Evolutionary conservation across 2,329 filamentous ascomycete species (phyloP), one percentile per base, ranked within the genome.

Genomic region (Elsinoe batatas): DNA sequence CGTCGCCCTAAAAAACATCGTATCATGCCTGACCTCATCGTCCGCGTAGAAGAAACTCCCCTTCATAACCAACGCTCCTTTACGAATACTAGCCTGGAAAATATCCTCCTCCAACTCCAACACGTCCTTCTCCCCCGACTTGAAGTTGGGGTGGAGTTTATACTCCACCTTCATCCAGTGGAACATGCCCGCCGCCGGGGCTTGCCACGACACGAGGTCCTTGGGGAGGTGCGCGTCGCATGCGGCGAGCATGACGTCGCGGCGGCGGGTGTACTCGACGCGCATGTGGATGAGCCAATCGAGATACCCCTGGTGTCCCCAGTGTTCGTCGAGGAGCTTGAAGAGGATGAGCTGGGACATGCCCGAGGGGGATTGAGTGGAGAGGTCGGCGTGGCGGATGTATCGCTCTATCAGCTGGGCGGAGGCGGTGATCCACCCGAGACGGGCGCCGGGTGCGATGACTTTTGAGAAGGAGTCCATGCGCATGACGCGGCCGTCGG

Each of bases 401-500:
- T 88, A 95, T 37, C 87, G 80, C 69, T 95, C 87, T 57, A 94
- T 74, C 57, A 98, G 78, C 72, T 96, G 86, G 64, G 85, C 85
- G 1, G 87, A 87, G 0, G 84, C 91, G 0, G 91, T 95, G 57
- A 96, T 79, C 91, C 93, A 98, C 40, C 91, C 91, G 38, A 86
- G 72, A 43, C 91, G 82, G 12, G 85, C 83, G 7, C 91, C 91
- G 0, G 91, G 91, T 0, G 89, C 79, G 32, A 95, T 77, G 1
- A 95, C 88, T 73, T 96, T 96, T 64, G 88, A 94, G 72, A 96
- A 94, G 0, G 89, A 95, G 68, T 96, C 91, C 71, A 96, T 79
- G 35, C 91, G 86, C 74, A 95, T 77, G 35, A 96, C 91, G 59
- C 91, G 85, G 6, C 91, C 91, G 68, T 95, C 90, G 1, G 81